Conservation (phyloP, 2,329 filamentous ascomycete genomes). For the Aspergillus fructus region DNA sequence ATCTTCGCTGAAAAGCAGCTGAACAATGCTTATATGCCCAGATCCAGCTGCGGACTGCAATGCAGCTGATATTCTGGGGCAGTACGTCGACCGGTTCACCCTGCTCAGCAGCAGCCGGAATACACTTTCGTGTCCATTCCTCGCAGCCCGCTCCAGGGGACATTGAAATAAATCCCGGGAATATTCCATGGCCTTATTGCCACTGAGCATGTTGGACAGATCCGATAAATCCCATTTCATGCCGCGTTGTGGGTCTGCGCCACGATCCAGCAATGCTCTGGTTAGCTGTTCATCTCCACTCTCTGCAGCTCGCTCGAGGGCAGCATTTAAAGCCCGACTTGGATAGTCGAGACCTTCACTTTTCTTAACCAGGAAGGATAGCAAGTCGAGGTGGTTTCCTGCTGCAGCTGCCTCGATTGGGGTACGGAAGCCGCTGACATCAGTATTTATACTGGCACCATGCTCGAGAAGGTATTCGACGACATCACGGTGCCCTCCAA, state of each 20-base stretch:
- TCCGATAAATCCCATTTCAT: too few species aligned
- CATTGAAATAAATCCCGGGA: neutral
- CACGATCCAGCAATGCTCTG: neutral
- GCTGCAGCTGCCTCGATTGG: neutral
- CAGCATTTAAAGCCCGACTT: neutral
- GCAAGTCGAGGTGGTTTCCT: neutral
- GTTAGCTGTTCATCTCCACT: neutral
- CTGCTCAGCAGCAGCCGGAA: neutral
- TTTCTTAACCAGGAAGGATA: neutral
- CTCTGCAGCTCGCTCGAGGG: neutral
- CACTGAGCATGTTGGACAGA: too few species aligned
- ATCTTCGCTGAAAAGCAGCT: neutral
- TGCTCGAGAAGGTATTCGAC: neutral
- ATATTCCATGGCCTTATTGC: too few species aligned
- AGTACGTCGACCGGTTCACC: too few species aligned
- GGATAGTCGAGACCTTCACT: neutral
- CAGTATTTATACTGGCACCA: neutral
- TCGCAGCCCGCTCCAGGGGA: neutral
- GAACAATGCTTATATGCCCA: neutral
- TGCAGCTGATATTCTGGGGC: neutral
- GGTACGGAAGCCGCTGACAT: neutral
- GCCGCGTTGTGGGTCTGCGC: neutral
- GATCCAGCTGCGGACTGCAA: neutral
- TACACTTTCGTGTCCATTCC: neutral
- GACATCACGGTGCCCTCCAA: neutral